These are phyloP conservation scores for Dunaliella primolecta DNA, from an alignment of 139 green algal species.

Conservation along the genomic window DNA sequence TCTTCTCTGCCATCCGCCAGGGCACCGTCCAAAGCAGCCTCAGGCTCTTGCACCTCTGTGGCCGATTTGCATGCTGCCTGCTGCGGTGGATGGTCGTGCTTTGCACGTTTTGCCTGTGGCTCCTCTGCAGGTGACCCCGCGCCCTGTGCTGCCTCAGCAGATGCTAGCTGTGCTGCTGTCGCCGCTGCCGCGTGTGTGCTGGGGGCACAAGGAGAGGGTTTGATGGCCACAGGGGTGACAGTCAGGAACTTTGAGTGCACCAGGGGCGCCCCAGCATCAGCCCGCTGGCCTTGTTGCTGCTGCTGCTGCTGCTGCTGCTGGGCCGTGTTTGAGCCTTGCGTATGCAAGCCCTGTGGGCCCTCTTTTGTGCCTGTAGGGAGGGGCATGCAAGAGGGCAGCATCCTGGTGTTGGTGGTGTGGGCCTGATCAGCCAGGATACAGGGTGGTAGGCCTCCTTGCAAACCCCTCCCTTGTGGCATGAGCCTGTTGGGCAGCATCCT, in stretches of 20 bases:
- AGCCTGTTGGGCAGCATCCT: too few relatives aligned
- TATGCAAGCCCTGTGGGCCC: too few relatives aligned
- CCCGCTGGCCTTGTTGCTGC: neutral
- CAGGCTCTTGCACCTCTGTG: neutral
- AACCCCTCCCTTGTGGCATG: too few relatives aligned
- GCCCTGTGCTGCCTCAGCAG: neutral
- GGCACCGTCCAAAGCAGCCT: neutral
- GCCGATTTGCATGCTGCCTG: neutral
- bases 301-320: neutral
- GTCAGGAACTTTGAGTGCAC: neutral
- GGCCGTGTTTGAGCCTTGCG: too few relatives aligned
- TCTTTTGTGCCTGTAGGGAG: too few relatives aligned
- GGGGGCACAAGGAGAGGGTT: neutral
- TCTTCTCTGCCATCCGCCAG: neutral
- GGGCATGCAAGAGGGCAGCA: too few relatives aligned
- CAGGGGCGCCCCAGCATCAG: neutral
- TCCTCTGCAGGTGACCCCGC: neutral
- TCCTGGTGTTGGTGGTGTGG: too few relatives aligned
- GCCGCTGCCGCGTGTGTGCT: neutral
- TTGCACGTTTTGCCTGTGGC: neutral
- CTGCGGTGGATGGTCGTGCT: neutral
- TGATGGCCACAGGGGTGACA: constrained; percentile 1
- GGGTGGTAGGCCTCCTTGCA: too few relatives aligned
- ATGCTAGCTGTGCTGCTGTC: neutral
- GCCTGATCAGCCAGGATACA: too few relatives aligned